Conservation (phyloP, 2,329 filamentous ascomycete genomes). For the Cyclaneusma minus region DNA sequence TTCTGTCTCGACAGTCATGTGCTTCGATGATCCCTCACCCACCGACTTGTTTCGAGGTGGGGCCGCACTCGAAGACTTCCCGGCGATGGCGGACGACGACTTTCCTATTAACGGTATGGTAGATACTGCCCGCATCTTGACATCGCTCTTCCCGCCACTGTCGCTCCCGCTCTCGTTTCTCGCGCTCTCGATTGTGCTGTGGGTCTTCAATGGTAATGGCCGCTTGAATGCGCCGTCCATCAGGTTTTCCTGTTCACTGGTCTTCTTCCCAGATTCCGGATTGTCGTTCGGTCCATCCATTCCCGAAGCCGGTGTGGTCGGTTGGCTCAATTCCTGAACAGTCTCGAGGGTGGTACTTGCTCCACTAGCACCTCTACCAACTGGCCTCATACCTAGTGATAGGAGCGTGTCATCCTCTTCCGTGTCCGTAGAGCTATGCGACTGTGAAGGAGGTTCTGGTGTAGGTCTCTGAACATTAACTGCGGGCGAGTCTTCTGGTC, state of each 20-base stretch:
- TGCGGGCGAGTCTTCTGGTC: constrained; percentile 32
- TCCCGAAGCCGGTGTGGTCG: constrained; percentile 46
- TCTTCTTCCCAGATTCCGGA: constrained; percentile 26
- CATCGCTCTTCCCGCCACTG: constrained; percentile 37
- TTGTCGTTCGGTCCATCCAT: constrained; percentile 33
- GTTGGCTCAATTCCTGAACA: constrained; percentile 76
- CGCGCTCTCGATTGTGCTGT: constrained; percentile 25
- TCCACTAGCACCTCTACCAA: constrained; percentile 41
- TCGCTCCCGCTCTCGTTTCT: constrained; percentile 50
- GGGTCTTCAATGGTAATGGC: constrained; percentile 30
- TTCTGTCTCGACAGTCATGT: constrained; percentile 97
- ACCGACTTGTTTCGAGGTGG: constrained; percentile 47
- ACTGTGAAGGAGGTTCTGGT: constrained; percentile 21
- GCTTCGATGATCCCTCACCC: constrained; percentile 61
- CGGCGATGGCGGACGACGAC: constrained; percentile 23
- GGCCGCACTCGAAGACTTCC: constrained; percentile 48
- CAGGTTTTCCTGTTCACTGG: constrained; percentile 20
- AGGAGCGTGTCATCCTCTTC: constrained; percentile 14
- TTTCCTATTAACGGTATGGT: constrained; percentile 12
- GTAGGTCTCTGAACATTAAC: constrained; percentile 38
- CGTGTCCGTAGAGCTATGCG: constrained; percentile 6
- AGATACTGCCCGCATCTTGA: constrained; percentile 20
- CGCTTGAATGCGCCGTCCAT: constrained; percentile 16
- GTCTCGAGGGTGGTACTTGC: constrained; percentile 61
- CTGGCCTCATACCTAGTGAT: constrained; percentile 38